Base-by-base conservation (phyloP, 2,329 filamentous ascomycete species). In the Cercospora sesami region DNA sequence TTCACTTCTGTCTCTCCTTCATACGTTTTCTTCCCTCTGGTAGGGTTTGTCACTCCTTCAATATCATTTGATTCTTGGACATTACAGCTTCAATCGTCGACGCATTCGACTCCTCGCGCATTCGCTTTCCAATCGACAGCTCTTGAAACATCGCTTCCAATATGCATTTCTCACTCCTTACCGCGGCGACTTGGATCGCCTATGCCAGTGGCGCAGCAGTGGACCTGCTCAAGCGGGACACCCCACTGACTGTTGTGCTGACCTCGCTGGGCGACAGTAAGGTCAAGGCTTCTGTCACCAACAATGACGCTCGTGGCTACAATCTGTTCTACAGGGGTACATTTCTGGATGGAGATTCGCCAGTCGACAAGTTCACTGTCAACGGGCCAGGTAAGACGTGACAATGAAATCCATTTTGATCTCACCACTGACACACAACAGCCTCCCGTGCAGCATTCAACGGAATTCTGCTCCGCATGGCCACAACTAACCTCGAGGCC, bases 391-490 rank as follows among this genome's bases (percentile, higher is more conserved):
- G 73, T 72, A 65, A 67, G 10, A 5, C 18, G 70, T 62, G 18
- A 4, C 8, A 39, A 18, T 68, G 62, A 23, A 21, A 0, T 45
- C 5, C 16, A 4, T 6, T 21, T 12, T 5, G 30, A 18, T 30
- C 5, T 23, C 3, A 51, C 23, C 36, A 30, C 45, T 63, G 30
- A 61, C 28, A 26, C 5, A n/a, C 30, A 18, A 51, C 59, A 72
- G 72, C 66, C 23, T 64, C 68, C 26, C 65, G 69, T 21, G 69
- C 71, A 21, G 16, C 65, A 4, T 87, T 88, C 71, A 82, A 86
- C 59, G 86, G 86, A 57, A 81, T 88, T 68, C 82, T 84, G 51
- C 80, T 86, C 48, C 82, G 82, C 36, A 75, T 88, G 30, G 76
- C 81, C 68, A 83, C 82, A 16, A 73, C 74, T 2, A 78, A 79